Base-by-base conservation (phyloP, 768 basidiomycete species). In the Brasilioporus rufonigricans region DNA sequence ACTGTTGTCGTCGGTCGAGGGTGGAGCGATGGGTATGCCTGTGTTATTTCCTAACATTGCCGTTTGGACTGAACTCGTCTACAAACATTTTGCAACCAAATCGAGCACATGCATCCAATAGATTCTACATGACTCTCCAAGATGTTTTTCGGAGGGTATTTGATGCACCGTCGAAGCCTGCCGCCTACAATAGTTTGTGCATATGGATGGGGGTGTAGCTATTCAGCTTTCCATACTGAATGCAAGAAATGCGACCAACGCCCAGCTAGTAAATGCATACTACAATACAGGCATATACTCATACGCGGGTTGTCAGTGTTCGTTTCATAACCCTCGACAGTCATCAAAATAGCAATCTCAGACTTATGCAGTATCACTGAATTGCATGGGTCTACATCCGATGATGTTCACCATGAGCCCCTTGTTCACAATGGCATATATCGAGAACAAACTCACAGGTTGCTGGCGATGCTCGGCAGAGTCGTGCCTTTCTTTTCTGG, bases 391-490 rank as follows among this genome's bases (percentile, higher is more conserved):
- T 7, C 45, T 51, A 46, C 26, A 45, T 50, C 38, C 12, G 23
- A 48, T 44, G 26, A 31, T 29, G 24, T 3, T 27, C 29, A 18
- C 4, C 26, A 19, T 63, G 8, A 65, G 40, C 36, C 0, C 41
- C 29, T 16, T n/a, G n/a, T 49, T 38, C 38, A 27, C 8, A 11
- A 14, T 5, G 24, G 31, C 9, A 18, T 19, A 29, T 24, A 32
- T 38, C 8, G 7, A 40, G 19, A 35, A 44, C 3, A 24, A 23
- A 55, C 63, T 60, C 40, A 64, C 61, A 29, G 1, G 12, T 19
- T 2, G 43, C 12, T 4, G 11, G 40, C 43, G 51, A 40, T 5
- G 38, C 19, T 39, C 11, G 24, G 29, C 4, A n/a, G 12, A 14
- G 11, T n/a, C n/a, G 23, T 21, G 21, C n/a, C 10, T 4, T 18